These are phyloP conservation scores for Nepenthes mirabilis DNA, from an alignment of 148 eudicot genomes.

Conservation along the genomic window DNA sequence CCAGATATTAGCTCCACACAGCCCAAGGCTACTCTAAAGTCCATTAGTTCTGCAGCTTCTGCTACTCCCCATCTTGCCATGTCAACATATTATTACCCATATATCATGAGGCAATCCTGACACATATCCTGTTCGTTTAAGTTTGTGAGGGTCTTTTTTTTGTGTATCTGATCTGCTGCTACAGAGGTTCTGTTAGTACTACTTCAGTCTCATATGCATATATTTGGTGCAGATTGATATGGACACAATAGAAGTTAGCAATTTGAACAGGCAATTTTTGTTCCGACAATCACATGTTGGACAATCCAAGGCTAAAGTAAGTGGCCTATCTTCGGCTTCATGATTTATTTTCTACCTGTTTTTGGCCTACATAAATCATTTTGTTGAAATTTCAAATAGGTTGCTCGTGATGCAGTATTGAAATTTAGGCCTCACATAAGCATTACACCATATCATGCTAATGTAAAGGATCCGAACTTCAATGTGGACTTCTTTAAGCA, in stretches of 20 bases:
- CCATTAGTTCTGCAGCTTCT: no score
- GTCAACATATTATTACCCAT: no score
- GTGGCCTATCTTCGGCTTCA: conserved; percentile 13
- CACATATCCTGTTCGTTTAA: not conserved
- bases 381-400: conserved; percentile 4
- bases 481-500: conserved; percentile 82
- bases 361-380: not conserved
- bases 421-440: conserved; percentile 74
- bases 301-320: conserved; percentile 89
- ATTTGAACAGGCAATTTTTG: conserved; percentile 86
- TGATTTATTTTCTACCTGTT: conserved; percentile 8
- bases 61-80: no score
- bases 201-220: not conserved
- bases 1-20: no score
- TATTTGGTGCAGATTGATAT: conserved; percentile 53
- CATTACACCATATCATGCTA: conserved; percentile 82
- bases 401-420: conserved; percentile 58
- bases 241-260: conserved; percentile 99
- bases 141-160: not conserved
- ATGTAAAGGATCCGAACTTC: conserved; percentile 77
- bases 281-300: conserved; percentile 91
- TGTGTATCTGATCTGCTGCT: not conserved
- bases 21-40: no score
- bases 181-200: not conserved
- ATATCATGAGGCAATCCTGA: no score